Evolutionary conservation across 768 basidiomycete genomes (phyloP), one percentile per base, ranked within the genome.

Genomic region (Zangia roseola): DNA sequence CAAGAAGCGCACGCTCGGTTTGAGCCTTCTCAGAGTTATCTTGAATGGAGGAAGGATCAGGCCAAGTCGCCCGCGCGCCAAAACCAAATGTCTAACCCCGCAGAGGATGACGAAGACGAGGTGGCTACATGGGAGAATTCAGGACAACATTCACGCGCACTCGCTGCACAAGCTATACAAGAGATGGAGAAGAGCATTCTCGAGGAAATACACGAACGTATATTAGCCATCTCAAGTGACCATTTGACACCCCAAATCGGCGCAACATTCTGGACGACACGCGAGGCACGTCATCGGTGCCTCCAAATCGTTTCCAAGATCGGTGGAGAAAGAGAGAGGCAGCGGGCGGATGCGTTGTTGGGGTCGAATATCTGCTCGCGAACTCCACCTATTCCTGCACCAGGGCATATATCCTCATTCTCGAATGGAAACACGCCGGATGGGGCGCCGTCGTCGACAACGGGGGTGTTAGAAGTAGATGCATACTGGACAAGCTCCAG

Each of bases 291-390:
- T 36, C 77, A 80, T 41, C 78, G 91, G 5, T 86, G 84, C 57
- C 69, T 85, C 17, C 75, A 80, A n/a, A 93, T 94, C 47, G 82
- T 91, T 5, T 73, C 75, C 30, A 89, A 88, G 62, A 90, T 95
- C 31, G 91, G 89, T 1, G 90, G 91, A 0, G 69, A 74, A 5
- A 69, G 69, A 50, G 91, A 94, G 68, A 80, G 75, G 53, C 71
- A 73, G 12, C 75, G 91, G 28, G 83, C 82, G 0, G 70, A 73
- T 28, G 85, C 82, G 0, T 65, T 94, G 20, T 84, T 92, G 53
- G 67, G 64, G 17, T 58, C 61, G 24, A 48, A 33, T 1, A 48
- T 47, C 3, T 55, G 49, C 17, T 30, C 47, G 5, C 28, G 40
- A 10, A 55, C 55, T 7, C 49, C 47, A 3, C 43, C 57, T 20